These are phyloP conservation scores for Leccinum rimulosum DNA, from an alignment of 768 basidiomycete genomes.

Conservation along the genomic window DNA sequence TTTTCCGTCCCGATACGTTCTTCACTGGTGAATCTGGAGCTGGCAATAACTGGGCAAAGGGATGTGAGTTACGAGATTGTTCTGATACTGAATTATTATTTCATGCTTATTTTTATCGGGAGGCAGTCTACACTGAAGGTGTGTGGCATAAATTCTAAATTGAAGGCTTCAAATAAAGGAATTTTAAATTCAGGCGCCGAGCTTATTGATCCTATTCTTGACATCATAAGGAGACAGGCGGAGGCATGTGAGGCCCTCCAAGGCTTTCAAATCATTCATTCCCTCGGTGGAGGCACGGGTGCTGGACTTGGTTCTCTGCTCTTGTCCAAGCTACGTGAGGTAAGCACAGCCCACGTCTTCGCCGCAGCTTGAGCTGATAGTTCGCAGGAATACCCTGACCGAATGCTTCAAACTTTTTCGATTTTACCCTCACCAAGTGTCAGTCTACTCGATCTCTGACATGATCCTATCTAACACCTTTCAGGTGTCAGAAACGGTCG, in stretches of 20 bases:
- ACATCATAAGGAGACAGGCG: conserved; percentile 74
- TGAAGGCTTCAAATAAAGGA: neutral
- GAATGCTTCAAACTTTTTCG: conserved; percentile 52
- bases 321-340: conserved; percentile 80
- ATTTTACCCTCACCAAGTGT: conserved; percentile 58
- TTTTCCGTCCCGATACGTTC: conserved; percentile 90
- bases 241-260: conserved; percentile 85
- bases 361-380: neutral
- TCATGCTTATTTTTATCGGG: conserved; percentile 20
- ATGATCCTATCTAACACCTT: conserved; percentile 11
- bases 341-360: conserved; percentile 25
- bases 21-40: conserved; percentile 61
- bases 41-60: conserved; percentile 96
- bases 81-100: conserved; percentile 2
- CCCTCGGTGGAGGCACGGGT: conserved; percentile 90
- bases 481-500: conserved; percentile 48
- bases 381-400: conserved; percentile 54
- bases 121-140: conserved; percentile 86
- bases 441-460: conserved; percentile 8
- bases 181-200: conserved; percentile 65
- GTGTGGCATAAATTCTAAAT: conserved; percentile 12
- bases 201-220: conserved; percentile 82
- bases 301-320: conserved; percentile 82
- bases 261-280: conserved; percentile 88
- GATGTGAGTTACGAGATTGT: conserved; percentile 55